A percentile compares a stretch with the other conserved stretches of the same genome.
Evolutionary conservation across 2,329 filamentous ascomycete genomes (phyloP).

Genomic region (Clonostachys rosea): DNA sequence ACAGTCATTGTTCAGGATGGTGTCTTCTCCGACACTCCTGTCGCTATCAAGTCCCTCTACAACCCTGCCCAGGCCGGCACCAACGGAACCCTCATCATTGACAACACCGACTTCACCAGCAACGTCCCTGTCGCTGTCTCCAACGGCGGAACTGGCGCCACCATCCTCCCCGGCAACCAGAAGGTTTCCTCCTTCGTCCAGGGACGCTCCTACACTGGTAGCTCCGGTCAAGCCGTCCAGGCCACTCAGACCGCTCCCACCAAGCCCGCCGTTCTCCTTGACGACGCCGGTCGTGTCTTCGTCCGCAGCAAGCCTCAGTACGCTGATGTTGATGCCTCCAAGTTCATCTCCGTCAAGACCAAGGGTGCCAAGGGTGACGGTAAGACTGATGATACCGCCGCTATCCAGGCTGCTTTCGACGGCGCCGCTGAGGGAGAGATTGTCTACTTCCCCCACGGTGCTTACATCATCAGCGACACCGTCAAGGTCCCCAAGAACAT

Average conservation of each 20-base stretch:
- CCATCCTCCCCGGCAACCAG: slow-evolving; percentile 65
- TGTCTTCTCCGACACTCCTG: slow-evolving; percentile 67
- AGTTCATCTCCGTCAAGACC: slow-evolving; percentile 79
- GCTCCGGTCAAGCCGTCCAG: slow-evolving; percentile 52
- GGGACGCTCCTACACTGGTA: slow-evolving; percentile 65
- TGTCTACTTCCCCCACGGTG: slow-evolving; percentile 72
- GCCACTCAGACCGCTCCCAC: slow-evolving; percentile 42
- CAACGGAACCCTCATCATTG: slow-evolving; percentile 78
- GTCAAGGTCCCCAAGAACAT: slow-evolving; percentile 72
- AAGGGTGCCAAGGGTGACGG: slow-evolving; percentile 87
- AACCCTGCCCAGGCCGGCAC: slow-evolving; percentile 55
- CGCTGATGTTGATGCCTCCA: slow-evolving; percentile 56
- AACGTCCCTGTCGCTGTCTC: slow-evolving; percentile 65
- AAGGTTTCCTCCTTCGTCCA: slow-evolving; percentile 72
- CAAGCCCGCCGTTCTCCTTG: slow-evolving; percentile 66
- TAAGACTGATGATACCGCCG: slow-evolving; percentile 77
- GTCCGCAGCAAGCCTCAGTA: slow-evolving; percentile 90
- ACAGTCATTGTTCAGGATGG: slow-evolving; percentile 82
- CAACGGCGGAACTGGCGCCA: slow-evolving; percentile 46
- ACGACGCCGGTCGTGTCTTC: slow-evolving; percentile 64
- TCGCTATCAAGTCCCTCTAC: slow-evolving; percentile 70
- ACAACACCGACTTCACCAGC: slow-evolving; percentile 80
- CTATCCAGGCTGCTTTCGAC: slow-evolving; percentile 76
- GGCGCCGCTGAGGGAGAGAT: slow-evolving; percentile 58
- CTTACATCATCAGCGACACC: slow-evolving; percentile 67